phyloP scores from a whole-genome alignment of 495 filamentous ascomycete species.

The Penicillium lagena region DNA sequence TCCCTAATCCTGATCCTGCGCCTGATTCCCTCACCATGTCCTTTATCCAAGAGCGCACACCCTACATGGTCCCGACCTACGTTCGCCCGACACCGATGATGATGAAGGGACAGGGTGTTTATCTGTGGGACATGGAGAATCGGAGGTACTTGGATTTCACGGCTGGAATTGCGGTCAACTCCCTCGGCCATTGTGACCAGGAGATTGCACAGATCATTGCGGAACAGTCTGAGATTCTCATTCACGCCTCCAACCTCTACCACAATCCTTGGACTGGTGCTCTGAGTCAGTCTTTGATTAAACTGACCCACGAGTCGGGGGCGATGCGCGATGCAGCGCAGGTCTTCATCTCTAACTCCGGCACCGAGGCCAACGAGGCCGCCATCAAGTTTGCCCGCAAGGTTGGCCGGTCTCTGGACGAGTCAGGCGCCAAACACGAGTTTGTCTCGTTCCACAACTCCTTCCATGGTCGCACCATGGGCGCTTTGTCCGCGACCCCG shows the following conservation, averaged over 20 bases:
- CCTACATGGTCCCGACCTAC: conserved; percentile 94
- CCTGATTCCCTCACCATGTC: conserved; percentile 69
- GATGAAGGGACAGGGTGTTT: conserved; percentile 75
- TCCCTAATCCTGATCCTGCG: conserved; percentile 74
- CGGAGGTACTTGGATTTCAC: conserved; percentile 89
- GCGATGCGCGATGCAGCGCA: conserved; percentile 74
- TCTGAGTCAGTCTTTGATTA: conserved; percentile 78
- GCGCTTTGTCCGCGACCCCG: conserved; percentile 84
- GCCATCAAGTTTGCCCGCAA: conserved; percentile 96
- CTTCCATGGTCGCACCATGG: conserved; percentile 97
- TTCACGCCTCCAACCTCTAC: conserved; percentile 93
- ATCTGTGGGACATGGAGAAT: conserved; percentile 86
- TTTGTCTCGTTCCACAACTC: conserved; percentile 82
- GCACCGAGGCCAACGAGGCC: conserved; percentile 93
- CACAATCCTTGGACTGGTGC: conserved; percentile 90
- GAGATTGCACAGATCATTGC: conserved; percentile 61
- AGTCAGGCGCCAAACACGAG: conserved; percentile 69
- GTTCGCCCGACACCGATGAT: conserved; percentile 87
- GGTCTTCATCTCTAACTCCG: conserved; percentile 92
- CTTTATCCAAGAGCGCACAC: conserved; percentile 63
- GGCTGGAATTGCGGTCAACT: conserved; percentile 91
- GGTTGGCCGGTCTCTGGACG: conserved; percentile 65
- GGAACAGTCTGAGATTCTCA: conserved; percentile 72
- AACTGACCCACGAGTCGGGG: conserved; percentile 65
- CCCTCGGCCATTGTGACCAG: conserved; percentile 80